Evolutionary conservation across 768 basidiomycete genomes (phyloP).

Genomic region (Tricholoma bakamatsutake): DNA sequence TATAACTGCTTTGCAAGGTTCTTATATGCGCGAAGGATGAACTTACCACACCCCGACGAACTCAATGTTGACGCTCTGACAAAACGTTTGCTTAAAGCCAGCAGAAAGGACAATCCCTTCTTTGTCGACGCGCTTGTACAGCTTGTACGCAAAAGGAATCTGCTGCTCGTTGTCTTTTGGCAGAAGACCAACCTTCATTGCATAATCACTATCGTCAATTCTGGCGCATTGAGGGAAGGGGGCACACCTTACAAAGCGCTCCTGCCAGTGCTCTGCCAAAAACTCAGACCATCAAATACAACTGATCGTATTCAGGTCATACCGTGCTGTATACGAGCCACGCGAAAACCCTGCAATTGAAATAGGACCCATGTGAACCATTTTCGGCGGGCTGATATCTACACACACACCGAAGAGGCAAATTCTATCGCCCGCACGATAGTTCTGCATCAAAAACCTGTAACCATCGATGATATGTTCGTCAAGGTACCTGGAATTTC

Average conservation of each 20-base stretch:
- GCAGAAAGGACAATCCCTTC: conserved; percentile 41
- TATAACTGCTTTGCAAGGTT: conserved; percentile 12
- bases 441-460: conserved; percentile 74
- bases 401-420: conserved; percentile 57
- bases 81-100: conserved; percentile 73
- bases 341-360: conserved; percentile 65
- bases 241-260: conserved; percentile 58
- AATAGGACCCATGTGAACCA: background rate
- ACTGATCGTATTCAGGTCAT: background rate
- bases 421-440: conserved; percentile 64
- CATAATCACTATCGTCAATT: background rate
- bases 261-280: conserved; percentile 65
- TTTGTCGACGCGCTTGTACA: conserved; percentile 52
- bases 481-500: conserved; percentile 52
- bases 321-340: conserved; percentile 40
- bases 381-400: conserved; percentile 1
- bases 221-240: background rate
- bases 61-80: conserved; percentile 60
- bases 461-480: conserved; percentile 73
- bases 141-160: conserved; percentile 67
- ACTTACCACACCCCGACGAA: conserved; percentile 76
- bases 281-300: background rate
- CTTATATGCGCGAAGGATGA: background rate
- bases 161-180: conserved; percentile 64
- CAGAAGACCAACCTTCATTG: conserved; percentile 62